Evolutionary conservation across 1,284 basidiomycete species (phyloP), one percentile per base, ranked within the genome.

Genomic region (Moniliella sp.): DNA sequence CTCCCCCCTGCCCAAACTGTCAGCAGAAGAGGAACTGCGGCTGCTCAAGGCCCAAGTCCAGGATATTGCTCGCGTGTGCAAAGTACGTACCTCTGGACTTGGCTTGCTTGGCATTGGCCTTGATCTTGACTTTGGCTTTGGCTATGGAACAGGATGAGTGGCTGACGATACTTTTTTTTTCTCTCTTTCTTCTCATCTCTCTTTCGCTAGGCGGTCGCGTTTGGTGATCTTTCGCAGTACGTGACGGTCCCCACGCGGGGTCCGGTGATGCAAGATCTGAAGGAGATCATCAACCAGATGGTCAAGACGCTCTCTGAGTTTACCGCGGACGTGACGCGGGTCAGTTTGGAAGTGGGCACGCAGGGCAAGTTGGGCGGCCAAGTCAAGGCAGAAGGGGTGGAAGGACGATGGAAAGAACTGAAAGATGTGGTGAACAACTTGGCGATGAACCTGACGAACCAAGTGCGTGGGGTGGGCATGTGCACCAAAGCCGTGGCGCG

Each of bases 401-500:
- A 61, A 36, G 57, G 57, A 13, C 50, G 54, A 3, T 61, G n/a
- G n/a, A n/a, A n/a, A n/a, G n/a, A n/a, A n/a, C n/a, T n/a, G n/a
- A n/a, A n/a, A n/a, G n/a, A n/a, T 28, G 57, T 59, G 28, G 57
- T 61, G 32, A 61, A 61, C 42, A 44, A 55, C 12, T 50, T 61
- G 30, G 51, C 50, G 23, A 51, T 42, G 23, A 55, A 55, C 30
- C 67, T 97, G 39, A 97, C 88, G 8, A 77, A 71, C 43, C 86
- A 97, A 65, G 84, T 91, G 30, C 74, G 84, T 58, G 78, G 76
- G 46, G 94, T 97, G 55, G 82, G 86, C 16, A 74, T 75, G 55
- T 82, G 86, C 55, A 97, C 88, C 11, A 94, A 84, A 37, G 91
- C 91, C 8, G 84, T 99, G 53, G 86, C 91, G 1, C 67, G 77